Percentiles rank a stretch among this genome's conserved stretches.
These are phyloP conservation scores for Neolecta irregularis DNA, from an alignment of 1,139 yeast genomes.

Conservation along the genomic window DNA sequence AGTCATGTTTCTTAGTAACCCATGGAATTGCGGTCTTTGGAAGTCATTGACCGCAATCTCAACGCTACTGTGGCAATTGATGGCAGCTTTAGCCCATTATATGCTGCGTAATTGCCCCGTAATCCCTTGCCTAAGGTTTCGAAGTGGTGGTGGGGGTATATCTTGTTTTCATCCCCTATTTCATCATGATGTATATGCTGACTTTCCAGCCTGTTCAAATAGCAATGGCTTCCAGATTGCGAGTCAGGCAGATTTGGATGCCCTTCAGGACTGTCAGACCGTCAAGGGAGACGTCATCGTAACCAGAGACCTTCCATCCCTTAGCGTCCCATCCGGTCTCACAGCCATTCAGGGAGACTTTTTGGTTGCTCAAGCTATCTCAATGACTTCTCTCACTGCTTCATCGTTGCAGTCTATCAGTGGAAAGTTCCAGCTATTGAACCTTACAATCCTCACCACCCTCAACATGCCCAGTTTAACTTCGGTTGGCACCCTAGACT, in stretches of 20 bases:
- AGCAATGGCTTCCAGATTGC: constrained; percentile 23
- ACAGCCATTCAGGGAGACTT: constrained; percentile 66
- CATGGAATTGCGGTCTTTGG: too few relatives aligned
- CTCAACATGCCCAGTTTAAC: constrained; percentile 57
- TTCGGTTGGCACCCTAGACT: too few relatives aligned
- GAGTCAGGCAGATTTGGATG: constrained; percentile 62
- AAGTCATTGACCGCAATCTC: too few relatives aligned
- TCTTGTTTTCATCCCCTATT: too few relatives aligned
- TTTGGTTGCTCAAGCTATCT: constrained; percentile 47
- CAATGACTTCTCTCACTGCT: constrained; percentile 51
- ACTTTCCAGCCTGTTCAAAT: constrained; percentile 30
- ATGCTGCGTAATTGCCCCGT: constrained; percentile 18
- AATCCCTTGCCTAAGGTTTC: too few relatives aligned
- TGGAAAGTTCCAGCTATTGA: constrained; percentile 47
- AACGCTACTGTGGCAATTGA: too few relatives aligned
- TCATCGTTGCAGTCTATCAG: constrained; percentile 62
- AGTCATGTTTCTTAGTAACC: too few relatives aligned
- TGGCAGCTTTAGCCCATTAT: too few relatives aligned
- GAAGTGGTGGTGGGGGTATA: too few relatives aligned
- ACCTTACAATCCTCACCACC: constrained; percentile 51
- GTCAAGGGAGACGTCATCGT: constrained; percentile 62
- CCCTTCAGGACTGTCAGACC: constrained; percentile 57
- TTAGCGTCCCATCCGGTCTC: constrained; percentile 35
- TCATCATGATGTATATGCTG: too few relatives aligned
- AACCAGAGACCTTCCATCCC: constrained; percentile 43